Percentiles rank a stretch among this genome's conserved stretches.
These are phyloP conservation scores for Dipodascus albidus DNA, from an alignment of 805 yeast species.

Conservation along the genomic window DNA sequence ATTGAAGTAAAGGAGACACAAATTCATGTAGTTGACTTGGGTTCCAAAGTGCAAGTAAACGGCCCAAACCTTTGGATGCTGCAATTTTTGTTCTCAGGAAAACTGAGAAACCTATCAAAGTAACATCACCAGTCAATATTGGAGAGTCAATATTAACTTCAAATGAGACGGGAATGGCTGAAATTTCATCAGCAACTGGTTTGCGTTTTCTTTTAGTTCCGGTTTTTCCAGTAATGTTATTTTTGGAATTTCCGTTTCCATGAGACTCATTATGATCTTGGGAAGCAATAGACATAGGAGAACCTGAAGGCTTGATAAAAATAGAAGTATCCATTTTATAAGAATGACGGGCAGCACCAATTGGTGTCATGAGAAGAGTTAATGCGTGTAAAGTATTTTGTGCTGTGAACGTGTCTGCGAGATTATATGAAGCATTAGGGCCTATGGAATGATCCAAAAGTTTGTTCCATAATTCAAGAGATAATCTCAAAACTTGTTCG, in stretches of 20 bases:
- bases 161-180: conserved; percentile 12
- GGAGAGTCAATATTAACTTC: conserved; percentile 86
- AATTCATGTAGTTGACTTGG: conserved; percentile 8
- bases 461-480: conserved; percentile 47
- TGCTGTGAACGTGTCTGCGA: conserved; percentile 42
- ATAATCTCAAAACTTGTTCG: conserved; percentile 50
- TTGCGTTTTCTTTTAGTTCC: conserved; percentile 20
- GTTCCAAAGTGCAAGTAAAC: conserved; percentile 22
- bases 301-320: conserved; percentile 74
- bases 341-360: conserved; percentile 83
- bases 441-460: conserved; percentile 31
- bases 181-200: conserved; percentile 27
- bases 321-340: conserved; percentile 71
- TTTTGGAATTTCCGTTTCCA: conserved; percentile 9
- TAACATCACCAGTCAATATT: conserved; percentile 80
- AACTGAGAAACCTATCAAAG: conserved; percentile 65
- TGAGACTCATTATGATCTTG: neutral
- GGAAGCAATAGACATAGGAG: conserved; percentile 13
- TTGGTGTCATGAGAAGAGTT: conserved; percentile 77
- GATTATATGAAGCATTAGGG: conserved; percentile 25
- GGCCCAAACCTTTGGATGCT: conserved; percentile 69
- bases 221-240: conserved; percentile 16
- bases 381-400: conserved; percentile 48
- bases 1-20: conserved; percentile 16
- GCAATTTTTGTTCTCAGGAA: conserved; percentile 65